phyloP scores from a whole-genome alignment of 805 yeast genomes.

The Saturnispora mendoncae region DNA sequence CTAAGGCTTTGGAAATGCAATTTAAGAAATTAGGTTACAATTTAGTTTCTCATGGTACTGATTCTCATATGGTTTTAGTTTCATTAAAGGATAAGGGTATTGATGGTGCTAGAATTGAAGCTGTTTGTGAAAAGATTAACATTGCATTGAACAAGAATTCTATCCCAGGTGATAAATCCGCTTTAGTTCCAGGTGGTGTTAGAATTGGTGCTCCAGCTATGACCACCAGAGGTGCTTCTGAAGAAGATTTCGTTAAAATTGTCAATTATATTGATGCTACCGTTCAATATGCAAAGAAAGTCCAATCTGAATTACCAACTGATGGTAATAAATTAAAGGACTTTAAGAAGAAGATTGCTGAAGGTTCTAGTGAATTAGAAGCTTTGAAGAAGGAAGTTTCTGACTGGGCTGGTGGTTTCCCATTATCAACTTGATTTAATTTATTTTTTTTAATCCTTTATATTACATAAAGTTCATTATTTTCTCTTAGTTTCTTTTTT shows the following conservation, averaged over 20 bases:
- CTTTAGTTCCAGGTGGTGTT: constrained; percentile 90
- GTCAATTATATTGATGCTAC: constrained; percentile 76
- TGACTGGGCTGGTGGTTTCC: constrained; percentile 87
- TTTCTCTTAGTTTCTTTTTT: not conserved
- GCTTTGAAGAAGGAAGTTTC: constrained; percentile 69
- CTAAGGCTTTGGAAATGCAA: constrained; percentile 64
- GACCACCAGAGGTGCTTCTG: constrained; percentile 90
- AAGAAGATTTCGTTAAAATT: constrained; percentile 69
- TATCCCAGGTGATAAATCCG: constrained; percentile 93
- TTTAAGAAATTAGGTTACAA: constrained; percentile 57
- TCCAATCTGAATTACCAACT: constrained; percentile 74
- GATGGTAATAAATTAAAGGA: constrained; percentile 95
- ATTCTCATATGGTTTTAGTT: constrained; percentile 83
- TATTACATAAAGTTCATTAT: not conserved
- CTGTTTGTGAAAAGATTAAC: constrained; percentile 79
- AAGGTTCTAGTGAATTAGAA: constrained; percentile 61
- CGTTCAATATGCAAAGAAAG: constrained; percentile 62
- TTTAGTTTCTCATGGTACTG: constrained; percentile 89
- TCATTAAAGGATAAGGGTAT: constrained; percentile 70
- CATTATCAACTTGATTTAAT: constrained; percentile 44
- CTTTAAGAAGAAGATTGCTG: constrained; percentile 74
- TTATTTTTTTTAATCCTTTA: not conserved
- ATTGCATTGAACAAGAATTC: constrained; percentile 96
- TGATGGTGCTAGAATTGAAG: constrained; percentile 95
- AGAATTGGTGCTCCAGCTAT: constrained; percentile 98